These are phyloP conservation scores for Lentinus tigrinus DNA, from an alignment of 768 basidiomycete species.

Conservation along the genomic window DNA sequence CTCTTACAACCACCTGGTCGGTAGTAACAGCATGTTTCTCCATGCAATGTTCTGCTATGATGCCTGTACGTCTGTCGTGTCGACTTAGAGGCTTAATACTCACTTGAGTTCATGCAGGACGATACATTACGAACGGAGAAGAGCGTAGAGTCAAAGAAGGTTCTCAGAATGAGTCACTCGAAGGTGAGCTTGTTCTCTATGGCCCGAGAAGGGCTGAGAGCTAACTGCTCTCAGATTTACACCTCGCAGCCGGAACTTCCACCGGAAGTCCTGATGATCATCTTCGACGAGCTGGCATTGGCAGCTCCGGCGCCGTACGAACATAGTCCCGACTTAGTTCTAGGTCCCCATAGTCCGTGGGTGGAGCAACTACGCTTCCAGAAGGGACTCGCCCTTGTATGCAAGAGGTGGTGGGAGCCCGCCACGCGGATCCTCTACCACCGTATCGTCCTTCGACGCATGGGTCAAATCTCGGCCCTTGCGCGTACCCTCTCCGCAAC, in stretches of 20 bases:
- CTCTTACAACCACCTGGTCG: too few species aligned
- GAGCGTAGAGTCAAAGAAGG: too few species aligned
- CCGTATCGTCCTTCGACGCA: background rate
- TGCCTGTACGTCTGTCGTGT: too few species aligned
- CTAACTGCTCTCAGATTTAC: too few species aligned
- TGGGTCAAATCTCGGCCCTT: background rate
- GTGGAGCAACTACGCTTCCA: background rate
- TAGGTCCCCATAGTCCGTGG: background rate
- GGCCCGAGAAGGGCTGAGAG: too few species aligned
- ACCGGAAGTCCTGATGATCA: background rate
- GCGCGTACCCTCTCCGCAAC: background rate
- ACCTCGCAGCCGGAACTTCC: background rate
- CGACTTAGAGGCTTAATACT: too few species aligned
- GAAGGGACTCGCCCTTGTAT: background rate
- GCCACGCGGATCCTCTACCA: background rate
- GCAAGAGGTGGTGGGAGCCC: background rate
- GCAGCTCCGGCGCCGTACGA: background rate
- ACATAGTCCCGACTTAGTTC: background rate
- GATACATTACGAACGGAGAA: too few species aligned
- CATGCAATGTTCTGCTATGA: too few species aligned
- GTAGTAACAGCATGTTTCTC: too few species aligned
- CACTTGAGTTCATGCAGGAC: too few species aligned
- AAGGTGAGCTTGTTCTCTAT: too few species aligned
- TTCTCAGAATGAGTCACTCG: too few species aligned
- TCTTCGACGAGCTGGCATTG: background rate